Conservation (phyloP, 2,329 filamentous ascomycete genomes). For the Teratosphaeria nubilosa region DNA sequence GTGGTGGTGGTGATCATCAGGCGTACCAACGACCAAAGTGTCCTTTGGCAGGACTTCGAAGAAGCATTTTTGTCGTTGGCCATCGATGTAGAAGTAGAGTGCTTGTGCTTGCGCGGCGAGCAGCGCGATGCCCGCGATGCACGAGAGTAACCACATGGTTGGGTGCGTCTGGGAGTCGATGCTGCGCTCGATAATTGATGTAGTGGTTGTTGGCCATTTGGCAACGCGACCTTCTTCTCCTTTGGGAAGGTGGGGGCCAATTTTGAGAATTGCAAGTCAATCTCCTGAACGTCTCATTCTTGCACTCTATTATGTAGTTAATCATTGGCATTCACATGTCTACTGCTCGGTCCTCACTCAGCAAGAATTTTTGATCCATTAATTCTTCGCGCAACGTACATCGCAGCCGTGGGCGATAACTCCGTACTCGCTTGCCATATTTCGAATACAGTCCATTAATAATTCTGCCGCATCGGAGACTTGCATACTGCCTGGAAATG, state of each 20-base stretch:
- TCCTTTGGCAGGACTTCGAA: slow-evolving; percentile 97
- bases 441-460: no score
- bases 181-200: neutral
- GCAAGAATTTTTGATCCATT: no score
- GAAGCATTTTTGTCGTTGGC: slow-evolving; percentile 81
- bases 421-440: no score
- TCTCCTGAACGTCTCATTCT: neutral
- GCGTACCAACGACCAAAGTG: slow-evolving; percentile 75
- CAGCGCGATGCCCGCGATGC: slow-evolving; percentile 21
- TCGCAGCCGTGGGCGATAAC: no score
- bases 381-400: no score
- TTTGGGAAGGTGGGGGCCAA: neutral
- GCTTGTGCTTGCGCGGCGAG: slow-evolving; percentile 57
- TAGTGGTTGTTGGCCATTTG: neutral
- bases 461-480: no score
- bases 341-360: neutral
- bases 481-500: no score
- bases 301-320: no score
- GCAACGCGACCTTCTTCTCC: neutral
- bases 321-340: neutral
- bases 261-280: neutral
- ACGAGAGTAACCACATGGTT: slow-evolving; percentile 18
- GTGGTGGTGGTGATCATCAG: neutral
- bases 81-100: slow-evolving; percentile 93
- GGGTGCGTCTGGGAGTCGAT: neutral